phyloP scores from a whole-genome alignment of 352 stramenopile genomes.

The Globisporangium abappressorium region DNA sequence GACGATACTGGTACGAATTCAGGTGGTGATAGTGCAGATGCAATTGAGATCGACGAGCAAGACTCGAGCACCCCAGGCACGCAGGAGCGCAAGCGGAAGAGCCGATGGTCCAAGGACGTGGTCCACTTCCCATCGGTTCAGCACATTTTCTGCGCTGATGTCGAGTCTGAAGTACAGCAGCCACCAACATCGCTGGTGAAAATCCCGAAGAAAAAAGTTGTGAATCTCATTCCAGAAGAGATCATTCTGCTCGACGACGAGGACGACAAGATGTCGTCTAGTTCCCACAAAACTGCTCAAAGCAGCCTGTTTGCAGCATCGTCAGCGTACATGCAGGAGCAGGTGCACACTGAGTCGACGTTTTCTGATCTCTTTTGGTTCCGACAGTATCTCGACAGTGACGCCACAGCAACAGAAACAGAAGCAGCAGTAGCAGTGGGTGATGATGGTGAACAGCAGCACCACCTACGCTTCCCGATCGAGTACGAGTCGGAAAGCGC shows the following conservation, averaged over 20 bases:
- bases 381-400: slow-evolving; percentile 27
- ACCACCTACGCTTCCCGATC: slow-evolving; percentile 2
- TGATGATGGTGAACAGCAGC: neutral
- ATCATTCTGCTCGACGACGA: slow-evolving; percentile 41
- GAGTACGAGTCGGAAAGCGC: slow-evolving; percentile 28
- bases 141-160: slow-evolving; percentile 26
- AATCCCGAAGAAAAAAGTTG: slow-evolving; percentile 3
- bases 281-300: slow-evolving; percentile 7
- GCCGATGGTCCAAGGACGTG: slow-evolving; percentile 40
- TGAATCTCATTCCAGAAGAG: neutral
- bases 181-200: neutral
- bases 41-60: slow-evolving; percentile 30
- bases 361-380: slow-evolving; percentile 67
- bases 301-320: slow-evolving; percentile 5
- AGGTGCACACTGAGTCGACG: slow-evolving; percentile 39
- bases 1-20: neutral
- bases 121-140: slow-evolving; percentile 42
- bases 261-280: slow-evolving; percentile 13
- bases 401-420: neutral
- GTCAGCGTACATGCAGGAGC: slow-evolving; percentile 28
- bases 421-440: neutral
- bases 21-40: slow-evolving; percentile 10
- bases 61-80: slow-evolving; percentile 6
- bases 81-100: slow-evolving; percentile 17
- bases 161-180: slow-evolving; percentile 19